Conservation (phyloP, 2,329 filamentous ascomycete genomes). For the Massarina eburnea region DNA sequence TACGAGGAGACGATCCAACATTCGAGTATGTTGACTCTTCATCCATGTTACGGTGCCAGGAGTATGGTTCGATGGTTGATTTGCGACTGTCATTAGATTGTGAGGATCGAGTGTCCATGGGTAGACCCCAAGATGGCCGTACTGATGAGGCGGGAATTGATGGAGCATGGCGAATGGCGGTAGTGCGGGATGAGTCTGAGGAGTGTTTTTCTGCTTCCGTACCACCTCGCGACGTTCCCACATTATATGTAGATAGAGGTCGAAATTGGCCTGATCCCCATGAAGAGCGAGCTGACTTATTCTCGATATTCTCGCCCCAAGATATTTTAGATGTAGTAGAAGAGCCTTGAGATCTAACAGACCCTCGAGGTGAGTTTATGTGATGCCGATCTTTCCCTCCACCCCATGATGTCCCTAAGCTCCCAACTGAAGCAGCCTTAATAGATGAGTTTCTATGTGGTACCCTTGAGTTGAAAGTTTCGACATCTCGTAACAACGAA, state of each 20-base stretch:
- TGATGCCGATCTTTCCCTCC: not conserved
- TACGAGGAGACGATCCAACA: not conserved
- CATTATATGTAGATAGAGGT: not conserved
- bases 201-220: not conserved
- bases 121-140: not conserved
- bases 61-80: conserved; percentile 2
- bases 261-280: not conserved
- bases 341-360: not conserved
- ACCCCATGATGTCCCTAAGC: not conserved
- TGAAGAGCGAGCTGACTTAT: not conserved
- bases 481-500: conserved; percentile 1
- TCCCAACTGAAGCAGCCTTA: not conserved
- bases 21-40: conserved; percentile 6
- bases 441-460: not conserved
- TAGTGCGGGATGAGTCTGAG: not conserved
- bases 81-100: not conserved
- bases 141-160: not conserved
- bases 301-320: not conserved
- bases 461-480: conserved; percentile 1
- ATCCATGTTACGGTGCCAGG: conserved; percentile 8
- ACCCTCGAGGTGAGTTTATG: not conserved
- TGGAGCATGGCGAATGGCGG: not conserved
- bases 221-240: not conserved
- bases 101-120: not conserved
- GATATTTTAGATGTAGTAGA: not conserved